Percentiles rank a stretch among this genome's conserved stretches.
Conservation (phyloP, 2,329 filamentous ascomycete species). For the Simplicillium sp. region DNA sequence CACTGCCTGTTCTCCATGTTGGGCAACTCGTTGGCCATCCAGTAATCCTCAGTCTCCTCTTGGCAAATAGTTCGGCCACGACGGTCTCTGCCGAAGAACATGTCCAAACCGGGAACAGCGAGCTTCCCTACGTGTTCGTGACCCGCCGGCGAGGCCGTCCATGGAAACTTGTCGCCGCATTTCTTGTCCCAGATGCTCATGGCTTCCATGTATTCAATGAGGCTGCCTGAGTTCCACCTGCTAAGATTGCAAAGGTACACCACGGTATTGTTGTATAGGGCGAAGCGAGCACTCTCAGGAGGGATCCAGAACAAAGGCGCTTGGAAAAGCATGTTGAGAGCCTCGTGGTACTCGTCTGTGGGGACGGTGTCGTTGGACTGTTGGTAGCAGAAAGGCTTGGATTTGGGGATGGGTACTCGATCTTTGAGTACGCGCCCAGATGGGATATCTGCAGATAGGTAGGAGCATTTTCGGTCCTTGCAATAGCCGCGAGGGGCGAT, state of each 20-base stretch:
- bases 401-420: background rate
- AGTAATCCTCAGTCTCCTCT: constrained; percentile 5
- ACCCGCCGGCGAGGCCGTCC: background rate
- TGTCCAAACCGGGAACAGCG: background rate
- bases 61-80: constrained; percentile 5
- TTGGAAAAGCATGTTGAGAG: constrained; percentile 7
- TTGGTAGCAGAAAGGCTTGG: background rate
- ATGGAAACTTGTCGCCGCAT: constrained; percentile 1
- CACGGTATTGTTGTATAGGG: constrained; percentile 3
- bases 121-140: background rate
- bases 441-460: background rate
- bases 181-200: constrained; percentile 4
- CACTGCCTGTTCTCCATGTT: constrained; percentile 1
- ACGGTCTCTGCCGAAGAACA: constrained; percentile 7
- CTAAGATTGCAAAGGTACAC: constrained; percentile 6
- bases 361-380: background rate
- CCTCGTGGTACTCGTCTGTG: constrained; percentile 2
- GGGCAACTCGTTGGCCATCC: constrained; percentile 3
- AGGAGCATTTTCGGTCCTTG: background rate
- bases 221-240: constrained; percentile 5
- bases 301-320: constrained; percentile 7
- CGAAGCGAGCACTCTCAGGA: constrained; percentile 3
- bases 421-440: background rate
- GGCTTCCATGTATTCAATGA: constrained; percentile 8
- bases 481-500: background rate